Base-by-base conservation (phyloP, 2,329 filamentous ascomycete species). In the Penicillium sp. region DNA sequence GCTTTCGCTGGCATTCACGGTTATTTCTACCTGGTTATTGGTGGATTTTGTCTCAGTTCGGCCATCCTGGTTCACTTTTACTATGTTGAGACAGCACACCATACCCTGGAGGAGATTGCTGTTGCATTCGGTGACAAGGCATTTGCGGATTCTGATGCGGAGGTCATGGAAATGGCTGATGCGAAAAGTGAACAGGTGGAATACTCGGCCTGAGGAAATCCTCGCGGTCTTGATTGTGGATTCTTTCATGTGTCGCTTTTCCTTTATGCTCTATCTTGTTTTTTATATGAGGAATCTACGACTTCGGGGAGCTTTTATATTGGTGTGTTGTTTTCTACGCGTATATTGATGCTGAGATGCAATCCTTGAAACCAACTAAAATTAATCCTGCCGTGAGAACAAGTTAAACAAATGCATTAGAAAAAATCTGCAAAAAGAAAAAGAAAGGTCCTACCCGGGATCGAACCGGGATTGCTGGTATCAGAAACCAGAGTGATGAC, bases 1-100 rank as follows among this genome's bases (percentile, higher is more conserved):
- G 73, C 75, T 13, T 77, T 77, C 52, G 65, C 68, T 3, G 71
- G 73, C 0, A 76, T 77, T 18, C 65, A 69, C n/a, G 74, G 73
- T 4, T 76, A 76, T 59, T 77, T 73, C 54, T 77, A 77, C 54
- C 54, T 76, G 2, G 61, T 77, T 29, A 76, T 77, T 50, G 75
- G 72, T 6, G 70, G 71, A 1, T 76, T 76, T 52, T 76, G 75
- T 61, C 65, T 76, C 7, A 69, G 70, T 54, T 71, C 71, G 1
- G 70, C 69, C 3, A 64, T 60, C 9, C 56, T 76, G 18, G 65
- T 68, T 1, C 64, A 75, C 39, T 76, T 74, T 47, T 77, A 75
- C 58, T 76, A 76, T 55, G 70, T 75, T 6, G 74, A 77, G 60
- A 77, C 75, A 1, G 72, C 73, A 2, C 62, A 67, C 15, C 64